Conservation (phyloP, 2,329 filamentous ascomycete genomes). For the Fusarium sp. region DNA sequence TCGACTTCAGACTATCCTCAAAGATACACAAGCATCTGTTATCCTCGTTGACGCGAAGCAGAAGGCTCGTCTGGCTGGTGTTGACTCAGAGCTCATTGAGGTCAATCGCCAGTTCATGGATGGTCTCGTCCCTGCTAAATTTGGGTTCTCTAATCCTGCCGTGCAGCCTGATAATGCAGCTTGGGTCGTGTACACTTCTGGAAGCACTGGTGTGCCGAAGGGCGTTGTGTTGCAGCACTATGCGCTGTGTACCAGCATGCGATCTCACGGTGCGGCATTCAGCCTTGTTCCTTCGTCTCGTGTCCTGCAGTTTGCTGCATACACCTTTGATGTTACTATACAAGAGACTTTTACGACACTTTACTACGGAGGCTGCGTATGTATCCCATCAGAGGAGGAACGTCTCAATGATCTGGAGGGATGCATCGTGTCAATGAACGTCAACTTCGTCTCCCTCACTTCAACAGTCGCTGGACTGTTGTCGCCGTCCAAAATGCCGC, state of each 20-base stretch:
- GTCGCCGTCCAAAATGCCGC: neutral
- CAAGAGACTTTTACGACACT: conserved; percentile 1
- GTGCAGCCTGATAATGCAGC: neutral
- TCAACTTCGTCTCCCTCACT: neutral
- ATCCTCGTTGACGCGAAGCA: neutral
- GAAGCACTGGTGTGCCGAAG: neutral
- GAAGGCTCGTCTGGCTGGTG: neutral
- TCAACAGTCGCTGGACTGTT: neutral
- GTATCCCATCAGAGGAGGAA: neutral
- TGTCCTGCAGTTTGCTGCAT: neutral
- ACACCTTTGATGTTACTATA: neutral
- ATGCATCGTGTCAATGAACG: neutral
- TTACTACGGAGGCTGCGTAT: neutral
- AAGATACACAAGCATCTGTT: neutral
- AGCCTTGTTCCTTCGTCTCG: neutral
- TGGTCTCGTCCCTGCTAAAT: neutral
- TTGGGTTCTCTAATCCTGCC: neutral
- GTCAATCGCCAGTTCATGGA: neutral
- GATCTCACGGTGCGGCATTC: neutral
- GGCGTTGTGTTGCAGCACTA: neutral
- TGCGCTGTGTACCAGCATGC: neutral
- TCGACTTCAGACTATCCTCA: neutral
- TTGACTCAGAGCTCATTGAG: neutral
- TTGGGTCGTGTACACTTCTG: neutral
- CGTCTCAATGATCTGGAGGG: neutral